These are phyloP conservation scores for Przewalskia tangutica DNA, from an alignment of 257 asterid species.

Conservation along the genomic window DNA sequence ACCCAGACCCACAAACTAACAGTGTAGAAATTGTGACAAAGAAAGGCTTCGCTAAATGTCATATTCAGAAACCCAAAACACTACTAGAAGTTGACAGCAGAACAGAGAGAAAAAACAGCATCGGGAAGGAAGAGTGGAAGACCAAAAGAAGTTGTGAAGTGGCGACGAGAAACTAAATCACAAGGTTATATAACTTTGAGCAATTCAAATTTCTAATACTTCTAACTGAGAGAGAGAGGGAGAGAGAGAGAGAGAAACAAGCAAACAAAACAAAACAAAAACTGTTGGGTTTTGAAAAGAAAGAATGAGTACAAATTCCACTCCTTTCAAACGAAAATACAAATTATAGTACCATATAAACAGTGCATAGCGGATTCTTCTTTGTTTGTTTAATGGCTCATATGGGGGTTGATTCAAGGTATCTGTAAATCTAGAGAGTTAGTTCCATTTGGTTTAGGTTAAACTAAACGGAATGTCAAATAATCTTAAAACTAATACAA, in stretches of 20 bases:
- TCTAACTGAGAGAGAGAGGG: neutral
- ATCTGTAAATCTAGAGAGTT: neutral
- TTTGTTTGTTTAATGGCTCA: neutral
- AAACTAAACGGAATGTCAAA: neutral
- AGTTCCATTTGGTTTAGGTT: neutral
- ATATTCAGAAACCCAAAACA: neutral
- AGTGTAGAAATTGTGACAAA: neutral
- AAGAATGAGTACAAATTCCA: neutral
- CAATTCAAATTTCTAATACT: neutral
- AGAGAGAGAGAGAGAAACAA: neutral
- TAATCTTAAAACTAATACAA: neutral
- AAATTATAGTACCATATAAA: neutral
- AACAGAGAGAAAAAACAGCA: neutral
- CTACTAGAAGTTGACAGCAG: neutral
- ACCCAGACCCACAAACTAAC: neutral
- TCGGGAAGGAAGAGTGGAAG: neutral
- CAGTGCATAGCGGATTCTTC: neutral
- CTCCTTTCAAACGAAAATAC: neutral
- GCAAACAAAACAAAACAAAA: neutral
- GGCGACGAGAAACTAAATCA: neutral
- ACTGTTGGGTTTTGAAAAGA: neutral
- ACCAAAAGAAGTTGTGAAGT: neutral
- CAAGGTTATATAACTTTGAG: neutral
- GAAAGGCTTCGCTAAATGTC: neutral
- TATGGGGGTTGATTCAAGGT: neutral